Base-by-base conservation (phyloP, 805 yeast species). In the Dipodascus albidus region DNA sequence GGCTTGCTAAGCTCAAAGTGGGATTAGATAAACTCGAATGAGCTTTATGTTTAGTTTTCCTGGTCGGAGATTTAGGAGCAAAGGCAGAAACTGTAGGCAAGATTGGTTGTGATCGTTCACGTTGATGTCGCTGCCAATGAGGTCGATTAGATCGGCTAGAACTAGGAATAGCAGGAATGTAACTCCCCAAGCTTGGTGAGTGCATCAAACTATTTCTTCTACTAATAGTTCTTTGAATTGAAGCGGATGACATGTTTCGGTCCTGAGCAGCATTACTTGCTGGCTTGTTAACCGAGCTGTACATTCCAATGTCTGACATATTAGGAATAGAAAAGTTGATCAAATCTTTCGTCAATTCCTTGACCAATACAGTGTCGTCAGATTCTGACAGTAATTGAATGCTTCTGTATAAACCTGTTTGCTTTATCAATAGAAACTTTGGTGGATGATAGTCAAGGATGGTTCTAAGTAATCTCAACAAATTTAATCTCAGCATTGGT, bases 271-370 rank as follows among this genome's bases (percentile, higher is more conserved):
- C 33, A 27, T 27, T 27, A 27, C 33, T 27, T 27, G 33, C 33
- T 27, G 33, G 33, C 11, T 27, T 27, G 9, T 27, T 27, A 6
- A 27, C 33, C 11, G 33, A 27, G 33, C 33, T 27, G 33, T 27
- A 27, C 11, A 27, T 6, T 27, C 33, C 33, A 27, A 27, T 27
- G 6, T 27, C 20, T 6, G 44, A 38, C 20, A 17, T 17, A 14
- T 38, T 38, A 6, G 44, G 20, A 38, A n/a, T 17, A 6, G 20
- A 38, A 17, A 14, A 38, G n/a, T 38, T 38, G 15, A 38, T 38
- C 8, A 59, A 38, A 6, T 59, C 62, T 50, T 59, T 59, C 3
- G 62, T 58, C 6, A 59, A 57, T 21, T 59, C 61, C 17, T 50
- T 22, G 1, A 59, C 62, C 33, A 59, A 50, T 6, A 59, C 52